Evolutionary conservation across 2,329 filamentous ascomycete species (phyloP).

Genomic region (Madurella fahalii): DNA sequence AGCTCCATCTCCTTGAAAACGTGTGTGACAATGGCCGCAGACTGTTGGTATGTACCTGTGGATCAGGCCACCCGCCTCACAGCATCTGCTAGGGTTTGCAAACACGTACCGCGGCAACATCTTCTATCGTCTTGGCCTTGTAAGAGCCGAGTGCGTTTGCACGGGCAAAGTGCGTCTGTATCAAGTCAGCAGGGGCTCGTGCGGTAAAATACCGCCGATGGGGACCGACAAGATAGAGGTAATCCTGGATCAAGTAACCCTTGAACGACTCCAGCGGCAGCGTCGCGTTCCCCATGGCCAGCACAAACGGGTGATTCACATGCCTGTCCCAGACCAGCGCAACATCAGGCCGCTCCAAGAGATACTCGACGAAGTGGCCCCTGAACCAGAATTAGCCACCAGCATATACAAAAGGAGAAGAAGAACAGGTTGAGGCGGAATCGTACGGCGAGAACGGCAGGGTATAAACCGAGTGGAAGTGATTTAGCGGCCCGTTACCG

Average conservation of each 20-base stretch:
- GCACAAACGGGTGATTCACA: slow-evolving; percentile 78
- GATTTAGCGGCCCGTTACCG: slow-evolving; percentile 70
- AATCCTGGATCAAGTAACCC: slow-evolving; percentile 87
- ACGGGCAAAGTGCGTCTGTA: slow-evolving; percentile 76
- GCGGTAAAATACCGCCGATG: not conserved
- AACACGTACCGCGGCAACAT: slow-evolving; percentile 64
- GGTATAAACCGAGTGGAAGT: slow-evolving; percentile 68
- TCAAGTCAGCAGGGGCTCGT: not conserved
- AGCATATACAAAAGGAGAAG: not conserved
- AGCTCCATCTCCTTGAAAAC: slow-evolving; percentile 76
- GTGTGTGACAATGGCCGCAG: slow-evolving; percentile 62
- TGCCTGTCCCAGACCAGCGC: slow-evolving; percentile 68
- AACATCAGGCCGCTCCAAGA: slow-evolving; percentile 73
- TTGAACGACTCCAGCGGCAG: slow-evolving; percentile 76
- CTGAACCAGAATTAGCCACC: slow-evolving; percentile 34
- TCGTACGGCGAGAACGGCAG: slow-evolving; percentile 64
- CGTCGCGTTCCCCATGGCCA: slow-evolving; percentile 68
- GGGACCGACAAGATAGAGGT: slow-evolving; percentile 70
- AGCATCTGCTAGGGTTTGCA: not conserved
- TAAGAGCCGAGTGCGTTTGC: slow-evolving; percentile 83
- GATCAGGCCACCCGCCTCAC: not conserved
- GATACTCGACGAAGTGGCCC: slow-evolving; percentile 77
- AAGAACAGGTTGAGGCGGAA: not conserved
- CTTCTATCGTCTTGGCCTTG: slow-evolving; percentile 70
- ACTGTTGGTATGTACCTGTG: slow-evolving; percentile 16